phyloP scores from a whole-genome alignment of 495 filamentous ascomycete genomes.

The Xylaria flabelliformis region DNA sequence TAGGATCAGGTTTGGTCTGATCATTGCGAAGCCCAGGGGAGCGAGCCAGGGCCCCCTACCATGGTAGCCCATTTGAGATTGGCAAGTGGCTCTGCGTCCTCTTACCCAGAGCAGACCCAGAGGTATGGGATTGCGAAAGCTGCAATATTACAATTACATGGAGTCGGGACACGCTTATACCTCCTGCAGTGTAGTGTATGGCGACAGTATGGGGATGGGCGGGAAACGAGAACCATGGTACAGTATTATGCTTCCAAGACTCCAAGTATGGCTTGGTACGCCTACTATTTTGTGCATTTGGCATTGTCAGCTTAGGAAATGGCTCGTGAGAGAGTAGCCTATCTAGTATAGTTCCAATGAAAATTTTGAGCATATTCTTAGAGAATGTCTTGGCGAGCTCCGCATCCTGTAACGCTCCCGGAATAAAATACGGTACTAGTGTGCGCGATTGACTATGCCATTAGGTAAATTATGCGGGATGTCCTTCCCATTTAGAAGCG shows the following conservation, averaged over 20 bases:
- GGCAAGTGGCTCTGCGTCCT: neutral
- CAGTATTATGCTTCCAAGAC: neutral
- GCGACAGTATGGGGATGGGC: constrained; percentile 5
- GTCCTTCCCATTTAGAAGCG: neutral
- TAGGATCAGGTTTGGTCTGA: constrained; percentile 17
- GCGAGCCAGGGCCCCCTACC: constrained; percentile 12
- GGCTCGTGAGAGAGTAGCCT: neutral
- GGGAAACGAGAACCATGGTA: neutral
- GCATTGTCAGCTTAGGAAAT: neutral
- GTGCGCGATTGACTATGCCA: neutral
- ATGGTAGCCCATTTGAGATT: constrained; percentile 6
- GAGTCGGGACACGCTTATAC: neutral
- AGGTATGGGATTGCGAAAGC: neutral
- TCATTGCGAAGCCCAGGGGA: constrained; percentile 17
- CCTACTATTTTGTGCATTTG: neutral
- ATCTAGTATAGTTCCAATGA: neutral
- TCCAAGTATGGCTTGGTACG: neutral
- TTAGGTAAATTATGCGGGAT: constrained; percentile 5
- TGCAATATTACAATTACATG: constrained; percentile 14
- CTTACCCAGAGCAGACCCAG: neutral
- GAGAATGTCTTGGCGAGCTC: neutral
- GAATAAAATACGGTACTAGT: neutral
- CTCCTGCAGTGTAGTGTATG: neutral
- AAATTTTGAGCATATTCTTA: neutral
- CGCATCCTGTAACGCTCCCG: neutral